phyloP scores from a whole-genome alignment of 768 basidiomycete genomes.

The Psilocybe sp. region DNA sequence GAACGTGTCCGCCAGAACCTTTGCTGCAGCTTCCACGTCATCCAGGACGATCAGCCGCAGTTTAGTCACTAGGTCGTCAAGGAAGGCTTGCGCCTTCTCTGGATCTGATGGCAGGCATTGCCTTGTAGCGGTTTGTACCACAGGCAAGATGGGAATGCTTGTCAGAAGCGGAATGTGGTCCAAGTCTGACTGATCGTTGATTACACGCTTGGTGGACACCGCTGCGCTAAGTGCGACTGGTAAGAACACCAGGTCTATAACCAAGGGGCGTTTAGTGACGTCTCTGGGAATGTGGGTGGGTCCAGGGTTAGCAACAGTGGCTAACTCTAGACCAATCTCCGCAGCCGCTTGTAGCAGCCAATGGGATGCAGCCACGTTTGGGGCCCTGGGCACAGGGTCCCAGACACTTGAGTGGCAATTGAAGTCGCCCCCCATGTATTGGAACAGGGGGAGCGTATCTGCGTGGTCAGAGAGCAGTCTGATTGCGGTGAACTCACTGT shows the following conservation, averaged over 20 bases:
- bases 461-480: neutral
- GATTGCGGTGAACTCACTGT: neutral
- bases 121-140: neutral
- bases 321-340: neutral
- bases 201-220: too few relatives aligned
- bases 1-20: too few relatives aligned
- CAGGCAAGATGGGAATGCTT: neutral
- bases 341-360: neutral
- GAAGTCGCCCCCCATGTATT: conserved; percentile 1
- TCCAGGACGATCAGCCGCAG: too few relatives aligned
- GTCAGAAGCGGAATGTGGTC: neutral
- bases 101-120: too few relatives aligned
- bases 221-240: neutral
- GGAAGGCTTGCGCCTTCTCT: too few relatives aligned
- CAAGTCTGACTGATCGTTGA: neutral
- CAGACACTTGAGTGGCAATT: neutral
- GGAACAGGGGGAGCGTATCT: neutral
- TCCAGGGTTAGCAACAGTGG: neutral
- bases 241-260: conserved; percentile 1
- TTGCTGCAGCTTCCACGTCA: too few relatives aligned
- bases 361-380: neutral
- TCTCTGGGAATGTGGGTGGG: neutral
- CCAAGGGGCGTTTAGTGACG: neutral
- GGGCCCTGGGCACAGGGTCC: neutral
- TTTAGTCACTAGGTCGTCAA: too few relatives aligned